A percentile compares a stretch with the other conserved stretches of the same genome.
Evolutionary conservation across 495 filamentous ascomycete species (phyloP).

Genomic region (Halenospora varia): DNA sequence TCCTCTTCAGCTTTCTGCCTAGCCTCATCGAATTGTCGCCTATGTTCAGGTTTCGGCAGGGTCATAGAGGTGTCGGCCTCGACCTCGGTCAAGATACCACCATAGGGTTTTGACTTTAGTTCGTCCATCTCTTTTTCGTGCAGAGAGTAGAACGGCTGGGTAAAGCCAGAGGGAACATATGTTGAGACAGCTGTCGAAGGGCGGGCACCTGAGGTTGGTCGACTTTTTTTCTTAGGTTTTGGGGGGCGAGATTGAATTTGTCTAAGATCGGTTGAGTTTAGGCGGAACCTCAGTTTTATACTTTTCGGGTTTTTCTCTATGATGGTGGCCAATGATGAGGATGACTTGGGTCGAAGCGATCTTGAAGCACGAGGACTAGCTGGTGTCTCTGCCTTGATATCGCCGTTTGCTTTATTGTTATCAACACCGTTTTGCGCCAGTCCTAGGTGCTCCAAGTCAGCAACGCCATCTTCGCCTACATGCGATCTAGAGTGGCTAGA

Average conservation of each 20-base stretch:
- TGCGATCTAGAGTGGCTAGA: slow-evolving; percentile 6
- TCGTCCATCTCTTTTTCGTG: slow-evolving; percentile 87
- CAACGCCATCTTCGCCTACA: slow-evolving; percentile 1
- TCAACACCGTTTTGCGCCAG: background rate
- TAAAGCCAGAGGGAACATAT: slow-evolving; percentile 54
- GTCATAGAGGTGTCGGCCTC: slow-evolving; percentile 92
- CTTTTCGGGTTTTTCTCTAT: slow-evolving; percentile 33
- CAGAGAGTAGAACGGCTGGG: slow-evolving; percentile 74
- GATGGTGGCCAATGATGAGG: slow-evolving; percentile 26
- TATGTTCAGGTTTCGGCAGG: slow-evolving; percentile 71
- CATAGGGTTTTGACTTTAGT: slow-evolving; percentile 88
- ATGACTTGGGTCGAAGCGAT: slow-evolving; percentile 29
- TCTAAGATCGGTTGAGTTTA: slow-evolving; percentile 54
- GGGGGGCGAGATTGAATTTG: slow-evolving; percentile 51
- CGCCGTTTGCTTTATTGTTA: slow-evolving; percentile 16
- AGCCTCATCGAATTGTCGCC: slow-evolving; percentile 80
- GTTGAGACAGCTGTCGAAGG: slow-evolving; percentile 39
- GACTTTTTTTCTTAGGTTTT: slow-evolving; percentile 45
- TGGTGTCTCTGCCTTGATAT: slow-evolving; percentile 7
- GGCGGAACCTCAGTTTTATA: slow-evolving; percentile 54
- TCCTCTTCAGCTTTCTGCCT: slow-evolving; percentile 86
- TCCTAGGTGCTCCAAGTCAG: background rate
- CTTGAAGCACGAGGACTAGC: slow-evolving; percentile 29
- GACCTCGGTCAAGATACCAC: slow-evolving; percentile 81
- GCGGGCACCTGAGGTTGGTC: slow-evolving; percentile 27